Evolutionary conservation across 192 early-diverging fungal genomes (phyloP).

Genomic region (Kappamyces sp.): DNA sequence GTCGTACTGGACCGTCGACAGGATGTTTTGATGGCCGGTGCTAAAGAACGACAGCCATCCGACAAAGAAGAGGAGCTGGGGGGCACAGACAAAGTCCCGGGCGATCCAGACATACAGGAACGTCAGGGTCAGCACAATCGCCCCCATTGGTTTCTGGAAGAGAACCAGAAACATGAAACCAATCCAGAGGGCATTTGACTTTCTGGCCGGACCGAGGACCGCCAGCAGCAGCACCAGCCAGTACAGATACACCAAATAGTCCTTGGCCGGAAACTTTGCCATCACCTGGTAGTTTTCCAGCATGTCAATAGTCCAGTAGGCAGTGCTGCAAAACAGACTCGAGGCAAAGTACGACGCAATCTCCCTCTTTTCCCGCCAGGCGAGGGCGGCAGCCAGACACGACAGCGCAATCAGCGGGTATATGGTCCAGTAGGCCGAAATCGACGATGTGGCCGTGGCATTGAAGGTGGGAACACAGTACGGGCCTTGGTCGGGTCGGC

Average conservation of each 20-base stretch:
- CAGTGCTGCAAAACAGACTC: constrained; percentile 18
- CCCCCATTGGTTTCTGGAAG: constrained; percentile 79
- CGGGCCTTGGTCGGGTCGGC: constrained; percentile 82
- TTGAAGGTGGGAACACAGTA: constrained; percentile 79
- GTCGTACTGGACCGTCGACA: constrained; percentile 88
- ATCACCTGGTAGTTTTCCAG: constrained; percentile 32
- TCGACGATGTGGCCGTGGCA: constrained; percentile 44
- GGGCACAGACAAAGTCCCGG: not conserved
- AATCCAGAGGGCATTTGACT: not conserved
- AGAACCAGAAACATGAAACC: constrained; percentile 58
- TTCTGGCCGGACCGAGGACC: too few species aligned
- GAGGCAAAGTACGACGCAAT: constrained; percentile 6
- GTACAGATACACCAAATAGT: too few species aligned
- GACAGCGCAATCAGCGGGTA: too few species aligned
- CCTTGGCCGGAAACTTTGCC: not conserved
- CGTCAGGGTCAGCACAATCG: constrained; percentile 34
- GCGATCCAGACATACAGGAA: constrained; percentile 24
- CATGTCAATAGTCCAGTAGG: constrained; percentile 45
- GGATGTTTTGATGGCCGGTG: constrained; percentile 86
- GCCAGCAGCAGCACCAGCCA: too few species aligned
- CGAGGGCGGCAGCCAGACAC: too few species aligned
- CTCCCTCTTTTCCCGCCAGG: too few species aligned
- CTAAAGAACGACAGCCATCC: constrained; percentile 69
- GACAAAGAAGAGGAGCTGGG: constrained; percentile 36
- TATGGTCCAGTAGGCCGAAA: constrained; percentile 40